Evolutionary conservation across 2,329 filamentous ascomycete species (phyloP), one percentile per base, ranked within the genome.

Genomic region (Madurella fahalii): DNA sequence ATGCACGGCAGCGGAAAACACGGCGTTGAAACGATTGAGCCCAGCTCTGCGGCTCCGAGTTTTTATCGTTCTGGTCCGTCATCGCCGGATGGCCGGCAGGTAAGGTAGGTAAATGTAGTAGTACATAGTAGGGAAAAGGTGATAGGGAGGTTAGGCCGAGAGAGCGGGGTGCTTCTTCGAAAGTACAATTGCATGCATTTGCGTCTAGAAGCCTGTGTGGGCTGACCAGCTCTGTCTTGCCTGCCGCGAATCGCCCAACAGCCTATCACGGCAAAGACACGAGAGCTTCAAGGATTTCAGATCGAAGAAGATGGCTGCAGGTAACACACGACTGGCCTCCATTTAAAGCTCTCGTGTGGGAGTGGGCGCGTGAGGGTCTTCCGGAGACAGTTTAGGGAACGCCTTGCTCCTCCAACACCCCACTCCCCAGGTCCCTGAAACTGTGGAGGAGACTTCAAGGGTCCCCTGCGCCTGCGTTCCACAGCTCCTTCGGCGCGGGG

Each of bases 31-130:
- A 48, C 34, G 34, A 12, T 31, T 37, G n/a, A 43, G 49, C 50
- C 42, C 25, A 30, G 16, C 12, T 43, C 25, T 44, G 16, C 44
- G 25, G 54, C 44, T 48, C 54, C 54, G 54, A 45, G 20, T 51
- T 20, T 53, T 57, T 57, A 50, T 57, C 54, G 54, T 54, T 17
- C n/a, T 15, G 30, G 17, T 18, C 47, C 45, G 40, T 30, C 15
- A n/a, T 17, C 13, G 40, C 40, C 45, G 34, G 40, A 30, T 32
- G 32, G 32, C 25, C 46, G 46, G 53, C 25, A 25, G 25, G 25
- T n/a, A n/a, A 25, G 25, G 25, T 25, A 25, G 7, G 25, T 25
- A 34, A 34, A 12, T 34, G 31, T 34, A 7, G 31, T 7, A 34
- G 31, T 7, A 12, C 31, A 34, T 12, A 4, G 12, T 13, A 34